These are phyloP conservation scores for Phytophthora colocasiae DNA, from an alignment of 352 stramenopile species.

Conservation along the genomic window DNA sequence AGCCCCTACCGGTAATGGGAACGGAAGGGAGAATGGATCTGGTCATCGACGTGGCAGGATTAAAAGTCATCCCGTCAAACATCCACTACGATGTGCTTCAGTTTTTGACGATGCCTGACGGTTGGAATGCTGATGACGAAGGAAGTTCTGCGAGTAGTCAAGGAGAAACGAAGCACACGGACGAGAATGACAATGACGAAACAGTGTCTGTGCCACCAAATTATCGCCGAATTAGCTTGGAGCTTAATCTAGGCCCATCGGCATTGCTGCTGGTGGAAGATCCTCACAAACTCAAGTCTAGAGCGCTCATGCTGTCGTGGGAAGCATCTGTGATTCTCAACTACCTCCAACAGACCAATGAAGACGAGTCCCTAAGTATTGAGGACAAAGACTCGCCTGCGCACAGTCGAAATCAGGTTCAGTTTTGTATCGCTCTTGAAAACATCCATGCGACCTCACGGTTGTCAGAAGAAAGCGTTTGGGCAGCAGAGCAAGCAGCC, in stretches of 20 bases:
- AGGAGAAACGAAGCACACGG: conserved; percentile 8
- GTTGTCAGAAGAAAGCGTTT: conserved; percentile 79
- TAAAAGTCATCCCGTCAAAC: conserved; percentile 84
- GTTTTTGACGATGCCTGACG: conserved; percentile 58
- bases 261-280: conserved; percentile 82
- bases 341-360: conserved; percentile 59
- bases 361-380: conserved; percentile 33
- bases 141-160: conserved; percentile 28
- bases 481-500: conserved; percentile 50
- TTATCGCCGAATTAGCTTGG: conserved; percentile 59
- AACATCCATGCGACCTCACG: conserved; percentile 82
- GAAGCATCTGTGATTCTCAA: conserved; percentile 70
- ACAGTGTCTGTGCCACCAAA: conserved; percentile 14
- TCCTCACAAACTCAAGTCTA: conserved; percentile 68
- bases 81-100: conserved; percentile 81
- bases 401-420: conserved; percentile 59
- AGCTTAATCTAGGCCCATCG: conserved; percentile 71
- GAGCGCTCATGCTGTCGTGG: conserved; percentile 86
- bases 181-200: conserved; percentile 22
- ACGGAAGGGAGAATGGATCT: conserved; percentile 67
- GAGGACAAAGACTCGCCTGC: conserved; percentile 30
- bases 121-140: conserved; percentile 35
- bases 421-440: conserved; percentile 64
- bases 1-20: conserved; percentile 16
- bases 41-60: conserved; percentile 73